Evolutionary conservation across 2,329 filamentous ascomycete species (phyloP).

Genomic region (Fusarium albidum): DNA sequence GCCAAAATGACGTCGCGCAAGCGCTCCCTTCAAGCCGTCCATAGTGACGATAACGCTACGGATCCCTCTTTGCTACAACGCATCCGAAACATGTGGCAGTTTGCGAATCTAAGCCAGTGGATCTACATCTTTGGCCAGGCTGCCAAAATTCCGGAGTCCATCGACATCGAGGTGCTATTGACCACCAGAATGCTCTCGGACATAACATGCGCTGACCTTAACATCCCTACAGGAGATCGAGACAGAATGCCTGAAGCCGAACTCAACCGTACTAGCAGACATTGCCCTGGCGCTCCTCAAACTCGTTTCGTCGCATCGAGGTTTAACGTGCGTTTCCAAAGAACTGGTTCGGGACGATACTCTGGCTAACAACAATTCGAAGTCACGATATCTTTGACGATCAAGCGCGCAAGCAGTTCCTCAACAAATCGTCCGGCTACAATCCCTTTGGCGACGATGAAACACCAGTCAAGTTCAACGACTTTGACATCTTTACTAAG

Average conservation of each 20-base stretch:
- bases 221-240: conserved; percentile 75
- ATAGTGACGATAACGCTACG: conserved; percentile 26
- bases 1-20: conserved; percentile 41
- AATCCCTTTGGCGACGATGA: conserved; percentile 90
- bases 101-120: conserved; percentile 93
- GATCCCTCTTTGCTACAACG: conserved; percentile 57
- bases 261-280: conserved; percentile 77
- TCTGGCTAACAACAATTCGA: conserved; percentile 20
- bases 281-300: conserved; percentile 90
- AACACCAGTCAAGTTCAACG: conserved; percentile 74
- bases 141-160: conserved; percentile 87
- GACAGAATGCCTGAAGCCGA: conserved; percentile 82
- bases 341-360: neutral
- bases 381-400: conserved; percentile 92
- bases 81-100: conserved; percentile 93
- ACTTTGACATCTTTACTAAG: conserved; percentile 85
- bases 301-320: conserved; percentile 91
- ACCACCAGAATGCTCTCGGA: conserved; percentile 10
- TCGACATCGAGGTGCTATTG: conserved; percentile 82
- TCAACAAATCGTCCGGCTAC: conserved; percentile 76
- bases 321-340: conserved; percentile 75
- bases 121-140: conserved; percentile 89
- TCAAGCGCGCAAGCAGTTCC: conserved; percentile 88
- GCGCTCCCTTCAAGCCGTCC: conserved; percentile 32
- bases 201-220: neutral